Base-by-base conservation (phyloP, 345 rosid species). In the Brassica rapa region DNA sequence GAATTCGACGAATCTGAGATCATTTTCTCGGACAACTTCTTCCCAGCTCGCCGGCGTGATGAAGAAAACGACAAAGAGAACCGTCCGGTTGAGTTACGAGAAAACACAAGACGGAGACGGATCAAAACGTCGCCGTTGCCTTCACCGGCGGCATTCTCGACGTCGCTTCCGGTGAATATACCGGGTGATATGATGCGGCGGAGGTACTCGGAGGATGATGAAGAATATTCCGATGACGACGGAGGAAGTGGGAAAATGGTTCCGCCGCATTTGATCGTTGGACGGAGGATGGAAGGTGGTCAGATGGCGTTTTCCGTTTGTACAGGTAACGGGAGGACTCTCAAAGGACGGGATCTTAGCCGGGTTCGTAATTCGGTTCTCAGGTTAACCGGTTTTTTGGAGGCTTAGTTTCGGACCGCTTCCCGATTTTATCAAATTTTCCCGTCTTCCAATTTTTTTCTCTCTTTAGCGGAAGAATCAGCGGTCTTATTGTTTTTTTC, bases 371-470 rank as follows among this genome's bases (percentile, higher is more conserved):
- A 92, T 82, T 90, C 97, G 10, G 84, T 94, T 78, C 93, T 94
- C 24, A 74, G 89, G 72, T 78, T 91, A 90, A 94, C 98, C 27
- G 98, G 97, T 0, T 92, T 92, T 82, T 81, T 92, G 82, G 98
- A 94, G 76, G 72, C 95, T 4, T 90, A 75, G 81, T 27, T 43
- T n/a, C 43, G 23, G 32, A 39, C 72, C 68, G 68, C 62, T 8
- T 62, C 14, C 27, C 12, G 5, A 23, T 41, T 71, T 74, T 16
- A 41, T 51, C 29, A 59, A 32, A 23, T 0, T 55, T 66, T 49
- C 46, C 19, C 1, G 11, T 65, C 33, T 73, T 72, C 73, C 74
- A 4, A 4, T 10, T 69, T 74, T 62, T 63, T 25, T 8, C 23
- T 59, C n/a, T 19, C 2, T 64, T 55, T 16, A 12, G 71, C 4